Percentiles rank a stretch among this genome's conserved stretches.
Conservation (phyloP, 2,329 filamentous ascomycete species). For the Xylariales sp. region DNA sequence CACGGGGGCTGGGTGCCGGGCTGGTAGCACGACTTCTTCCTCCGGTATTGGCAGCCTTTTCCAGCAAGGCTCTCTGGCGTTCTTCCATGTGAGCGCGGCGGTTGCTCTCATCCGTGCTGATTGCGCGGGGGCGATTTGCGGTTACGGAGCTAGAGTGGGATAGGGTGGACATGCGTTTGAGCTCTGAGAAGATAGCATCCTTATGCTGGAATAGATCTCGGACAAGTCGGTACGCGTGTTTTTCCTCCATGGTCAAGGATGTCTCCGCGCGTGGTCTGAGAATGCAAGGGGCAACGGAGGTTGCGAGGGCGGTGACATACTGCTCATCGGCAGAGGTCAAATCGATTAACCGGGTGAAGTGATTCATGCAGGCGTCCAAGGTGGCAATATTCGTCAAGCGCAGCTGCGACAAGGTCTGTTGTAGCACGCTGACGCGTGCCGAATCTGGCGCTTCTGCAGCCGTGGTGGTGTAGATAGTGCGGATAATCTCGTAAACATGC, state of each 20-base stretch:
- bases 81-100: conserved; percentile 93
- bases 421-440: conserved; percentile 82
- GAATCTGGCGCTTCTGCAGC: conserved; percentile 71
- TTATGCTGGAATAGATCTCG: conserved; percentile 93
- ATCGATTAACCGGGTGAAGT: conserved; percentile 95
- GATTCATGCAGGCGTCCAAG: conserved; percentile 96
- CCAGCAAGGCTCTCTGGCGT: conserved; percentile 75
- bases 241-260: conserved; percentile 91
- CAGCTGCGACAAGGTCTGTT: conserved; percentile 92
- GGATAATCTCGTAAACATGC: conserved; percentile 97
- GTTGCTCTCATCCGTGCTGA: conserved; percentile 94
- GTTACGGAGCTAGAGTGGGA: conserved; percentile 57
- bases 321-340: conserved; percentile 91
- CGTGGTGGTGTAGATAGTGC: conserved; percentile 89
- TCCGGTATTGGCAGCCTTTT: conserved; percentile 57
- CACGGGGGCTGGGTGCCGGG: conserved; percentile 58
- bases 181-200: conserved; percentile 88
- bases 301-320: conserved; percentile 72
- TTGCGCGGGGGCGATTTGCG: conserved; percentile 69
- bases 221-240: conserved; percentile 83
- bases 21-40: conserved; percentile 67
- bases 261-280: conserved; percentile 83
- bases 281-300: conserved; percentile 75
- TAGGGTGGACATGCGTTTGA: conserved; percentile 81
- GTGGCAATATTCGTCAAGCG: conserved; percentile 97